phyloP scores from a whole-genome alignment of 352 stramenopile genomes.

The Globisporangium paroecandrum region DNA sequence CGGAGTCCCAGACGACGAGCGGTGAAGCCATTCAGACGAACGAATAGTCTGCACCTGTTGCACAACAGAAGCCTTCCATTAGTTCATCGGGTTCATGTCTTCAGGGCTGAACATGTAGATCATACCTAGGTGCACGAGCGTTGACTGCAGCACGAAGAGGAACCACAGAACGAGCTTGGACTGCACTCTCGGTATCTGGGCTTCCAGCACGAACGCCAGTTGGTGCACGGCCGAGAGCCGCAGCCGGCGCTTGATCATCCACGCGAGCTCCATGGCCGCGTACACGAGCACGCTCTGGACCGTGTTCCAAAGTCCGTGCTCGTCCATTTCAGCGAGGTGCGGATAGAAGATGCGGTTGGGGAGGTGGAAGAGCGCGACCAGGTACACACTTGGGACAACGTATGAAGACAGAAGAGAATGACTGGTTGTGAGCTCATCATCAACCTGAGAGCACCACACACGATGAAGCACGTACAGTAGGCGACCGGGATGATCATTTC shows the following conservation, averaged over 20 bases:
- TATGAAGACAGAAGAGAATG: conserved; percentile 16
- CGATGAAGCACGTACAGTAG: conserved; percentile 12
- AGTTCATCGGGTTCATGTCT: too few species aligned
- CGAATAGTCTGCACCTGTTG: neutral
- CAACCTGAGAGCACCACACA: conserved; percentile 8
- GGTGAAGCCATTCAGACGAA: neutral
- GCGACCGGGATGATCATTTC: conserved; percentile 18
- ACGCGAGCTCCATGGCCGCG: neutral
- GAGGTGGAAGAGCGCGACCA: neutral
- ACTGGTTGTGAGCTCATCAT: neutral
- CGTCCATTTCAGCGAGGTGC: neutral
- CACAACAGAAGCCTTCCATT: too few species aligned
- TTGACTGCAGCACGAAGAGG: conserved; percentile 36
- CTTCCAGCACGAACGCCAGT: conserved; percentile 37
- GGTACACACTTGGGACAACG: neutral
- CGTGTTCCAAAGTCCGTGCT: neutral
- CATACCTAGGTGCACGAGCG: conserved; percentile 30
- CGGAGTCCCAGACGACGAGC: neutral
- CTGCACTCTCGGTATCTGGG: conserved; percentile 29
- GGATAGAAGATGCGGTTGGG: conserved; percentile 2
- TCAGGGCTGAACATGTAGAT: too few species aligned
- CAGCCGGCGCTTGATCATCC: conserved; percentile 10
- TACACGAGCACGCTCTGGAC: conserved; percentile 3
- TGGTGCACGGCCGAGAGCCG: conserved; percentile 26
- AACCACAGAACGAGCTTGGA: conserved; percentile 45